phyloP scores from a whole-genome alignment of 345 rosid species.

The Populus tremula region DNA sequence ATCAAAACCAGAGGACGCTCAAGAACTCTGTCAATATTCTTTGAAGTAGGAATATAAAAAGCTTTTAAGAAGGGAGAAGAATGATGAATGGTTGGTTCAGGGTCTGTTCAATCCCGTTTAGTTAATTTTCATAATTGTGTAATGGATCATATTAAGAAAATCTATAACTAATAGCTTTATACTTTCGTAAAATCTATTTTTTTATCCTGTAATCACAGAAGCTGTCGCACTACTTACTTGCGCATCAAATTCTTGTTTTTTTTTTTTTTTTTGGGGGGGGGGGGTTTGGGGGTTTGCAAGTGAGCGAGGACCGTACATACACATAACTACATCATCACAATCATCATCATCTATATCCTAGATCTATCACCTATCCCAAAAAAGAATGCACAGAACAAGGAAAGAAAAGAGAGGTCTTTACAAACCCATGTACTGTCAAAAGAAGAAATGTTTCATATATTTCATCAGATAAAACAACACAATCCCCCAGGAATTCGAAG shows the following conservation, averaged over 20 bases:
- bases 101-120: no score
- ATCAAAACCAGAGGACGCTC: no score
- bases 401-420: conserved; percentile 11
- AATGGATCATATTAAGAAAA: no score
- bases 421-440: conserved; percentile 40
- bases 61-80: background rate
- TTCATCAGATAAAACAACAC: conserved; percentile 28
- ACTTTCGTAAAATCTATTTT: no score
- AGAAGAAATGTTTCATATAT: conserved; percentile 34
- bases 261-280: background rate
- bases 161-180: no score
- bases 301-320: conserved; percentile 15
- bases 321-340: background rate
- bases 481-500: conserved; percentile 32
- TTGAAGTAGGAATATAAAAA: background rate
- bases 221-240: no score
- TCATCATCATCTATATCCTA: background rate
- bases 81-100: background rate
- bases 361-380: conserved; percentile 11
- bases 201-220: no score
- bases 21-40: background rate
- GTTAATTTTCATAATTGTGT: no score
- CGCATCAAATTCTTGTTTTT: background rate
- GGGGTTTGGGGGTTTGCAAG: conserved; percentile 6
- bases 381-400: conserved; percentile 24